Conservation (phyloP, 1,284 basidiomycete species). For the Pseudozyma flocculosa region DNA sequence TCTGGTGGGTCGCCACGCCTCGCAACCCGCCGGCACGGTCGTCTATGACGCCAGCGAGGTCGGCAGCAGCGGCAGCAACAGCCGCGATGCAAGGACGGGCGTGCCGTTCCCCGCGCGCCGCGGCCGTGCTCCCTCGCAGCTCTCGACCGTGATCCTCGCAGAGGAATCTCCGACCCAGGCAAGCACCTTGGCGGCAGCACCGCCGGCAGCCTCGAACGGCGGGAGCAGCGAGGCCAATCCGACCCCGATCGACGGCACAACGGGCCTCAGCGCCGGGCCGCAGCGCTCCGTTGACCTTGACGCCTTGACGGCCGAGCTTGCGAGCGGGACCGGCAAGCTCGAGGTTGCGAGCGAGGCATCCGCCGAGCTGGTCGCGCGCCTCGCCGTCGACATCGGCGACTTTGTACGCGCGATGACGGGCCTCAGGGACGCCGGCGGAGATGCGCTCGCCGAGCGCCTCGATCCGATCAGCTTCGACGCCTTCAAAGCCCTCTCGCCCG, state of each 20-base stretch:
- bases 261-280: too few relatives aligned
- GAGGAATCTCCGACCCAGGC: slow-evolving; percentile 23
- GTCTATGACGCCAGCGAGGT: not conserved
- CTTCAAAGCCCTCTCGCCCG: slow-evolving; percentile 34
- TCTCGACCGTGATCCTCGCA: slow-evolving; percentile 29
- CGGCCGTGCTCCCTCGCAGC: slow-evolving; percentile 29
- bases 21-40: not conserved
- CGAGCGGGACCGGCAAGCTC: too few relatives aligned
- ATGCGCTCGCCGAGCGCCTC: slow-evolving; percentile 24
- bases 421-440: not conserved
- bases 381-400: too few relatives aligned
- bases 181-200: too few relatives aligned
- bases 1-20: not conserved
- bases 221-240: too few relatives aligned
- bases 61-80: slow-evolving; percentile 1
- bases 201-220: too few relatives aligned
- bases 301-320: too few relatives aligned
- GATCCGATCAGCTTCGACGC: slow-evolving; percentile 38
- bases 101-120: slow-evolving; percentile 22
- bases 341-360: too few relatives aligned
- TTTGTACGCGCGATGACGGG: too few relatives aligned
- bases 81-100: not conserved
- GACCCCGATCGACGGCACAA: too few relatives aligned
- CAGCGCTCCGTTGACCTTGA: too few relatives aligned
- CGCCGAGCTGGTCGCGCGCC: too few relatives aligned